These are phyloP conservation scores for Cymodocea nodosa DNA, from an alignment of 116 monocot genomes.

Conservation along the genomic window DNA sequence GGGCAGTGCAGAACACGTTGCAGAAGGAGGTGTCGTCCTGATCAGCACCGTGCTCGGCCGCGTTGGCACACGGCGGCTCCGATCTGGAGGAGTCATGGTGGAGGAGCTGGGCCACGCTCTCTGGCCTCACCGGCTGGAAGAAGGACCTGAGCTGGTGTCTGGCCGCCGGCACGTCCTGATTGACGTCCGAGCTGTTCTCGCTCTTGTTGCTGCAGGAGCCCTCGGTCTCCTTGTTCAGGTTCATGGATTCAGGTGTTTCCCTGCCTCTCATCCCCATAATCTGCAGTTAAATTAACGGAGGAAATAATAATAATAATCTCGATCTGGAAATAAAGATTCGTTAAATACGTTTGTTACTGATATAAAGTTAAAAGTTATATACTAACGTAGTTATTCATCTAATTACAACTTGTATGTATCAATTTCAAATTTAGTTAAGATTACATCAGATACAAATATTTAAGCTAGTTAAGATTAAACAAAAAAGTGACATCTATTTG, in stretches of 20 bases:
- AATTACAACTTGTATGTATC: too few species aligned
- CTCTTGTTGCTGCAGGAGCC: slow-evolving; percentile 92
- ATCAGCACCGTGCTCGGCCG: background rate
- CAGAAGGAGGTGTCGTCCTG: slow-evolving; percentile 39
- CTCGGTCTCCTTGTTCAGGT: slow-evolving; percentile 91
- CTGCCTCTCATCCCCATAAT: slow-evolving; percentile 57
- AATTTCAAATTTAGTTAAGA: too few species aligned
- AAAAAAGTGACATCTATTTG: too few species aligned
- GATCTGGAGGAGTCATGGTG: slow-evolving; percentile 25
- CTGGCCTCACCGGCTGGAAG: slow-evolving; percentile 37
- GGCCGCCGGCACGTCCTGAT: slow-evolving; percentile 53
- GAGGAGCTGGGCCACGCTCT: slow-evolving; percentile 26
- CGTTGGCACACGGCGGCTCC: slow-evolving; percentile 31
- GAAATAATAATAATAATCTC: too few species aligned
- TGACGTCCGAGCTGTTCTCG: slow-evolving; percentile 78
- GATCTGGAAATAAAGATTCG: too few species aligned
- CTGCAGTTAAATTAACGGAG: slow-evolving; percentile 15
- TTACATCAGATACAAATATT: too few species aligned
- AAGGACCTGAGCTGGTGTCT: slow-evolving; percentile 12
- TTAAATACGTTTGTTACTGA: too few species aligned
- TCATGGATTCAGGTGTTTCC: slow-evolving; percentile 60
- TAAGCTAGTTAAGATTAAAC: too few species aligned
- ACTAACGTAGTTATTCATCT: too few species aligned
- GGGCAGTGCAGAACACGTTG: slow-evolving; percentile 61
- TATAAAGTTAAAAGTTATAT: too few species aligned